Evolutionary conservation across 2,329 filamentous ascomycete genomes (phyloP), one percentile per base, ranked within the genome.

Genomic region (Colletotrichum gloeosporioides): DNA sequence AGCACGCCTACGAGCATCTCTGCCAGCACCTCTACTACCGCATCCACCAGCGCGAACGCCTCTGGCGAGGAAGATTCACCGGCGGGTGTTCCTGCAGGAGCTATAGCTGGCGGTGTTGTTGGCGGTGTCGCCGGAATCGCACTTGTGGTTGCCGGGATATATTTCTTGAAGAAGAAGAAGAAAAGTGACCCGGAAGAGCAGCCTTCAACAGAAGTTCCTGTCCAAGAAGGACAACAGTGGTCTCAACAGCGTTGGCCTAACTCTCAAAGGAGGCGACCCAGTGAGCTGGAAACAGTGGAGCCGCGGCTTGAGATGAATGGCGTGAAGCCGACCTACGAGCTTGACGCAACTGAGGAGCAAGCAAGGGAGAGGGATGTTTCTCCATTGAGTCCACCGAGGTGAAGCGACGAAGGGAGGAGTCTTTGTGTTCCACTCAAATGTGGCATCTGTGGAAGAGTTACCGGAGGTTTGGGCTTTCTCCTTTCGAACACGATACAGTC

Each of bases 201-300:
- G 29, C 32, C 59, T 7, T 27, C 55, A 1, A 9, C 55, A 10
- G 1, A 29, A 0, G 4, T 4, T 3, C 0, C 22, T 59, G 16
- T 0, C 13, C 22, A 29, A 59, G 55, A 29, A 22, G 59, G n/a
- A 53, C n/a, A 53, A 0, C 44, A 8, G 4, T 53, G 59, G 57
- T 29, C 15, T 10, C 13, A 55, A 10, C 53, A 22, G 1, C 25
- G 31, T 32, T 6, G 31, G 4, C 4, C 31, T 12, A 32, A 59
- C 18, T n/a, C 18, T n/a, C 59, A 13, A 3, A 3, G 29, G 27
- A 62, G 59, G n/a, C 59, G 31, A 3, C 1, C 18, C 8, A 62
- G 59, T 3, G 59, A 62, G 59, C 29, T 62, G 10, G 59, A 62
- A 34, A 62, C 59, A 22, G 59, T 62, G 0, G 59, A 62, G 31